Percentiles rank a stretch among this genome's conserved stretches.
Conservation (phyloP, 352 stramenopile species). For the Aphanomyces euteiches region DNA sequence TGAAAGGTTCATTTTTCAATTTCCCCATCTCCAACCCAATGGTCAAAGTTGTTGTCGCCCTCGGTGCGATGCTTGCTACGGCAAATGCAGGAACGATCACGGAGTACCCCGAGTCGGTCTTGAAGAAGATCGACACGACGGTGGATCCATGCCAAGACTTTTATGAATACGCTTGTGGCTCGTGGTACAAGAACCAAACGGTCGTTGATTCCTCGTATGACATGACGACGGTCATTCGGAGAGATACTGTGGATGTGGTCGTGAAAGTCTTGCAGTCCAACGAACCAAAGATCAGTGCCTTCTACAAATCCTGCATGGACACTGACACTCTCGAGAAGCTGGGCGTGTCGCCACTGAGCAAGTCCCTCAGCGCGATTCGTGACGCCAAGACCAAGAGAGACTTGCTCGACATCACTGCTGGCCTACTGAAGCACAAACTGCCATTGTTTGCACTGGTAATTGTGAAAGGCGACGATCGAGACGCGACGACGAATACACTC, state of each 20-base stretch:
- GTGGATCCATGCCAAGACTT: background rate
- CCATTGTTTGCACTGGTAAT: background rate
- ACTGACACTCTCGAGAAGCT: constrained; percentile 40
- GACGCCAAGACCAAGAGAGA: constrained; percentile 38
- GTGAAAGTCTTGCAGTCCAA: constrained; percentile 44
- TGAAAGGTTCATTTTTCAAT: background rate
- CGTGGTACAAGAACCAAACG: constrained; percentile 52
- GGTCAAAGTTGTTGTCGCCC: background rate
- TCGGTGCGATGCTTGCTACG: background rate
- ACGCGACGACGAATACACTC: constrained; percentile 12
- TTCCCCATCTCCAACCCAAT: background rate
- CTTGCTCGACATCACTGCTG: background rate
- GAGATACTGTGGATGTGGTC: constrained; percentile 53
- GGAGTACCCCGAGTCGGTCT: background rate
- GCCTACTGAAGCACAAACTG: background rate
- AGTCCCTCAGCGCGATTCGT: constrained; percentile 46
- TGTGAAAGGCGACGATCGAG: background rate
- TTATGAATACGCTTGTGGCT: constrained; percentile 43
- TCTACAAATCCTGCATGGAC: constrained; percentile 61
- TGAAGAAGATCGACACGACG: background rate
- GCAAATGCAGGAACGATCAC: background rate
- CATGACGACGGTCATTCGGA: constrained; percentile 45
- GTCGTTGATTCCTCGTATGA: constrained; percentile 49
- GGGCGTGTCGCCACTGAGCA: constrained; percentile 39
- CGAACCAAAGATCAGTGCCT: constrained; percentile 46